phyloP scores from a whole-genome alignment of 2,329 filamentous ascomycete genomes.

The Coniochaeta hoffmannii region DNA sequence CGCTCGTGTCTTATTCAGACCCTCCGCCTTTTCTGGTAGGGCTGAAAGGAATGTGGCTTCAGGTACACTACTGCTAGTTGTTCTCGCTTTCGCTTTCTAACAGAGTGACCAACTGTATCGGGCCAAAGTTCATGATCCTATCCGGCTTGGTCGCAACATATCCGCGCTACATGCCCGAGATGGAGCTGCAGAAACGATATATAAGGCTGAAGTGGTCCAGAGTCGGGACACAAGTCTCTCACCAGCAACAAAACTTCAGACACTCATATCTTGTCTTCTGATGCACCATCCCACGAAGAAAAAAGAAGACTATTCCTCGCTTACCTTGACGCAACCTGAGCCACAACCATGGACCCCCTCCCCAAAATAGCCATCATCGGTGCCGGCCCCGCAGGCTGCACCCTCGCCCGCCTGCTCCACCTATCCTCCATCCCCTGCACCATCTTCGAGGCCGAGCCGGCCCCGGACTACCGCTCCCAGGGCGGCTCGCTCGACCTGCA shows the following conservation, averaged over 20 bases:
- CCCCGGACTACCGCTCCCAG: conserved; percentile 36
- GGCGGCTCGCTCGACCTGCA: conserved; percentile 50
- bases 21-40: background rate
- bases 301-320: no score
- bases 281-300: no score
- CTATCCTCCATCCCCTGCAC: conserved; percentile 35
- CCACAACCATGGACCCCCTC: conserved; percentile 1
- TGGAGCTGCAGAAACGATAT: background rate
- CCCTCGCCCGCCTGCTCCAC: conserved; percentile 44
- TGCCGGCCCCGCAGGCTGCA: conserved; percentile 40
- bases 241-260: no score
- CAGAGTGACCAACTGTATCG: background rate
- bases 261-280: no score
- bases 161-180: background rate
- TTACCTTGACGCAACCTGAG: background rate
- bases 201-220: background rate
- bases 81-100: background rate
- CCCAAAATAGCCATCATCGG: conserved; percentile 39
- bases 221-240: no score
- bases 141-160: background rate
- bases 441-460: conserved; percentile 41
- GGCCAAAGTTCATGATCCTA: background rate
- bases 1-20: no score
- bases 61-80: no score
- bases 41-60: background rate